Base-by-base conservation (phyloP, 2,329 filamentous ascomycete genomes). In the Hypoxylon sp. region DNA sequence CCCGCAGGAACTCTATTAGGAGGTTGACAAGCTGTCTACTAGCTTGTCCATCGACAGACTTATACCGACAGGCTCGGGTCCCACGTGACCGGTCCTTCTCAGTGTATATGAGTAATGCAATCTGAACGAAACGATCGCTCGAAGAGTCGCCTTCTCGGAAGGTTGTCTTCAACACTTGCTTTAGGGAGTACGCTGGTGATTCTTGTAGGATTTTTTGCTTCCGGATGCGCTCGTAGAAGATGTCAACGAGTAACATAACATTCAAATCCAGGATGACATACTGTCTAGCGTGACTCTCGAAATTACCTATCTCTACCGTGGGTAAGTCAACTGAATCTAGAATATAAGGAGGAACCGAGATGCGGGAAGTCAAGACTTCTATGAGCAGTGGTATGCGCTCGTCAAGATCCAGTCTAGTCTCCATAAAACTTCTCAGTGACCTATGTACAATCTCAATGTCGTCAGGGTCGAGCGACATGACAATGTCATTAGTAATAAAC, bases 341-440 rank as follows among this genome's bases (percentile, higher is more conserved):
- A 26, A 3, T 26, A 5, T 26, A 26, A 26, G 2, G 3, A 5
- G 26, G 4, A 26, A 9, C 29, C 29, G 29, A 31, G 1, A 31
- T 37, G n/a, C 3, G 4, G 14, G 19, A 11, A 47, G 10, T 47
- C 2, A 9, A 4, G 5, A 55, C 3, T n/a, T 2, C 3, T 24
- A 62, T 53, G 11, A 22, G 6, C 50, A 55, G 11, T 37, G 58
- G 42, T 39, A 62, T 22, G 11, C 50, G 31, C n/a, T 55, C 31
- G 47, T 55, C 13, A 3, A 62, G 42, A 35, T 62, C 31, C 14
- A 44, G 19, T 3, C 39, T 4, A 4, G 29, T 46, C 8, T 47
- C 24, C 10, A 61, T 37, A 50, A 53, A 47, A 14, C 11, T 26
- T 13, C 37, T 9, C 4, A 61, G 5, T 13, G 6, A 31, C 5